Evolutionary conservation across 2,329 filamentous ascomycete genomes (phyloP).

Genomic region (Myriosclerotinia curreyana): DNA sequence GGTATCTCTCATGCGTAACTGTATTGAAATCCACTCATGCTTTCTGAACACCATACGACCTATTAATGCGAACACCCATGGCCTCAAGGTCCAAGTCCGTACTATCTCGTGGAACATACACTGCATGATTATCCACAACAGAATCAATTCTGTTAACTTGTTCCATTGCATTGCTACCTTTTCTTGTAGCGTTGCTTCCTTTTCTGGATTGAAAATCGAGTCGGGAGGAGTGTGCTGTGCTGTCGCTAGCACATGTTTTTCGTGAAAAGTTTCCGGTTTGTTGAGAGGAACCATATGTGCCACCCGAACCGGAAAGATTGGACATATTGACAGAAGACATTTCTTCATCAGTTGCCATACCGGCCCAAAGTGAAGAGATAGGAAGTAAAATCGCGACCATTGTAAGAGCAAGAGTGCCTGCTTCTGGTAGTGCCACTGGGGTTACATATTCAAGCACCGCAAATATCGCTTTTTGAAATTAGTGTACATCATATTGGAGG

Average conservation of each 20-base stretch:
- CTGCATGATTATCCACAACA: constrained; percentile 13
- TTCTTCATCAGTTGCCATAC: constrained; percentile 31
- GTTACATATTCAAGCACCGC: constrained; percentile 53
- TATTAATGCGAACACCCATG: constrained; percentile 34
- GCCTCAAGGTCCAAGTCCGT: constrained; percentile 34
- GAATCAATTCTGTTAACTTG: constrained; percentile 25
- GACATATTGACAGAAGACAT: constrained; percentile 29
- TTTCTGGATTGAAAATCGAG: constrained; percentile 25
- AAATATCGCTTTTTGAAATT: constrained; percentile 52
- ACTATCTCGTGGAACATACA: constrained; percentile 29
- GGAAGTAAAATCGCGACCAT: constrained; percentile 62
- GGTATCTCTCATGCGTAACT: background rate
- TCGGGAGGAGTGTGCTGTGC: constrained; percentile 19
- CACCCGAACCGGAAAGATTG: background rate
- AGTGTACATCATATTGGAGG: constrained; percentile 9
- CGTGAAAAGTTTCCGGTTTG: constrained; percentile 16
- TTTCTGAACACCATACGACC: constrained; percentile 31
- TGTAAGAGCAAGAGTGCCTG: constrained; percentile 54
- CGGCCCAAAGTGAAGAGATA: constrained; percentile 64
- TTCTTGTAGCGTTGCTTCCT: constrained; percentile 25
- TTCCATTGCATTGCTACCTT: constrained; percentile 24
- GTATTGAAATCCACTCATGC: constrained; percentile 4
- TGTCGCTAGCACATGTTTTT: constrained; percentile 22
- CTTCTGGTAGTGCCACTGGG: constrained; percentile 46
- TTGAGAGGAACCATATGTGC: background rate